phyloP scores from a whole-genome alignment of 2,329 filamentous ascomycete species.

The Aureobasidium sp. region DNA sequence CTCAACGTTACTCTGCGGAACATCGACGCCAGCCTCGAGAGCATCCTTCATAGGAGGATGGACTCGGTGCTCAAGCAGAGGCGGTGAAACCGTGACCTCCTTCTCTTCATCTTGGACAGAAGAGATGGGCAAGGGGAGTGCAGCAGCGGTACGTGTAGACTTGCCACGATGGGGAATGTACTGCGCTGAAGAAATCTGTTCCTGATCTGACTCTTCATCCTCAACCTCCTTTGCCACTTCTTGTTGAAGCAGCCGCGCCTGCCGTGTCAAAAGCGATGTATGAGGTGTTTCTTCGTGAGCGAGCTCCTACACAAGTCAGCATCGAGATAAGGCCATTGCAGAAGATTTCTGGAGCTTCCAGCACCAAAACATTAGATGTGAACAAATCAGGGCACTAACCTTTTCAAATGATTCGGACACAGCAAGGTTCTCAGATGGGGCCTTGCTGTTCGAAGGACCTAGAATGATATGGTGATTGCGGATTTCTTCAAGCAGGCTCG shows the following conservation, averaged over 20 bases:
- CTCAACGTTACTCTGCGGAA: constrained; percentile 44
- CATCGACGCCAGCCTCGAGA: constrained; percentile 8
- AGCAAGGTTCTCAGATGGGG: background rate
- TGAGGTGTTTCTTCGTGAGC: background rate
- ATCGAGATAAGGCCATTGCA: background rate
- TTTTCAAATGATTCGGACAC: background rate
- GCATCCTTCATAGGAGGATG: background rate
- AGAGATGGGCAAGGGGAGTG: background rate
- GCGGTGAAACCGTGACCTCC: background rate
- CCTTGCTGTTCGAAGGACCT: constrained; percentile 7
- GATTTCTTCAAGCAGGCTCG: constrained; percentile 48
- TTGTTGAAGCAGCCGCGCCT: constrained; percentile 11
- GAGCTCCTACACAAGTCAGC: background rate
- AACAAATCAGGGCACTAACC: background rate
- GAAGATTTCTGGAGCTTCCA: background rate
- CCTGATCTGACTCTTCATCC: constrained; percentile 62
- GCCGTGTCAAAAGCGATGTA: constrained; percentile 1
- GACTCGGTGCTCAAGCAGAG: background rate
- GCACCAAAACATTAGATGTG: background rate
- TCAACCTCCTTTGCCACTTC: constrained; percentile 27
- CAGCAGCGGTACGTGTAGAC: background rate
- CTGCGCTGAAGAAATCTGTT: constrained; percentile 79
- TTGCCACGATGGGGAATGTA: constrained; percentile 63
- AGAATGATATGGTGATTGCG: constrained; percentile 38
- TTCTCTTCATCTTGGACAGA: constrained; percentile 10